Conservation (phyloP, 805 yeast genomes). For the Metschnikowia borealis region DNA sequence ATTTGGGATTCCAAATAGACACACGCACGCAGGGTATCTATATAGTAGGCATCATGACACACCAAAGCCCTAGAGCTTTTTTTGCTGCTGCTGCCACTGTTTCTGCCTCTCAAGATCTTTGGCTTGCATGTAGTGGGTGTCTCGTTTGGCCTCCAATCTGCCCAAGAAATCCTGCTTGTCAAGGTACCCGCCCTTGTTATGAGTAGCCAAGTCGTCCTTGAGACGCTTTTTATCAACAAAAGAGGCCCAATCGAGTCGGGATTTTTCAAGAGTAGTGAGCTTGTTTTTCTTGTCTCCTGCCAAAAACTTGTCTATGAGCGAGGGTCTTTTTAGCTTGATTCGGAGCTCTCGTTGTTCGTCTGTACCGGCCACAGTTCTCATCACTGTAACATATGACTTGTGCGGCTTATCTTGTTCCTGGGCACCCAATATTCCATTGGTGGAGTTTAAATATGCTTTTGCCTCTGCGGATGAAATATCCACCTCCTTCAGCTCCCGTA, state of each 20-base stretch:
- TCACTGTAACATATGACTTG: constrained; percentile 31
- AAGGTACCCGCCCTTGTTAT: constrained; percentile 86
- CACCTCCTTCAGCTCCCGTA: constrained; percentile 76
- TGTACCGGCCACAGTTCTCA: constrained; percentile 29
- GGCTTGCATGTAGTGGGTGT: constrained; percentile 45
- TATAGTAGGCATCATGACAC: too few relatives aligned
- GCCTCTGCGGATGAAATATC: constrained; percentile 81
- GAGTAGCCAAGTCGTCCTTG: constrained; percentile 71
- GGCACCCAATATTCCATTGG: constrained; percentile 29
- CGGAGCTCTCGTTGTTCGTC: constrained; percentile 34
- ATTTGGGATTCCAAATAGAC: too few relatives aligned
- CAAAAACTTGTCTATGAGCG: constrained; percentile 73
- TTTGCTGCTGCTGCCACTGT: constrained; percentile 19
- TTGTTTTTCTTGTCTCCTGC: constrained; percentile 60
- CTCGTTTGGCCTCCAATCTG: constrained; percentile 62
- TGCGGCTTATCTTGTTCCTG: constrained; percentile 9
- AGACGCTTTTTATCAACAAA: constrained; percentile 86
- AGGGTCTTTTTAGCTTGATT: constrained; percentile 66
- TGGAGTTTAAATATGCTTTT: constrained; percentile 65
- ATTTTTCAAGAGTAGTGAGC: constrained; percentile 87
- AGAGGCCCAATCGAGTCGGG: constrained; percentile 90
- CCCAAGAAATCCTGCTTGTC: constrained; percentile 87
- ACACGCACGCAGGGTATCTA: too few relatives aligned
- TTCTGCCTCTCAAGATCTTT: constrained; percentile 30
- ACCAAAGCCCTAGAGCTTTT: background rate